phyloP scores from a whole-genome alignment of 1,139 yeast genomes.

The Candida glucosophila region DNA sequence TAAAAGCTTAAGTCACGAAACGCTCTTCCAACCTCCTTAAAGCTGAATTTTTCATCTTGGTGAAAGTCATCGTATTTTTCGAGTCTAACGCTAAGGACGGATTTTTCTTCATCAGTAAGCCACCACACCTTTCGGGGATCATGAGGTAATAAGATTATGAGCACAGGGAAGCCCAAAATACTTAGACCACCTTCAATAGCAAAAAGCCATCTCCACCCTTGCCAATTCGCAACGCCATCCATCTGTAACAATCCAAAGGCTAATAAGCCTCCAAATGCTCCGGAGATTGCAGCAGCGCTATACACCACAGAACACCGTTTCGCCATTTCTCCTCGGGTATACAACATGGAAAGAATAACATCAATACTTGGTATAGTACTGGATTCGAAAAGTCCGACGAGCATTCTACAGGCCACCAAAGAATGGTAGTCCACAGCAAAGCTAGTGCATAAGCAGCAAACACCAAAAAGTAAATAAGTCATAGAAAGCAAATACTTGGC shows the following conservation, averaged over 20 bases:
- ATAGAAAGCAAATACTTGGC: constrained; percentile 12
- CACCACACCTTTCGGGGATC: constrained; percentile 3
- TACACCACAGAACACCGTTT: constrained; percentile 33
- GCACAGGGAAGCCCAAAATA: constrained; percentile 6
- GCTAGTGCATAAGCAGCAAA: constrained; percentile 2
- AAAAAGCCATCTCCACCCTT: constrained; percentile 26
- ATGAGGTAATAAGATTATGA: constrained; percentile 3
- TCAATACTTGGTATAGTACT: constrained; percentile 26
- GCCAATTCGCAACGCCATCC: constrained; percentile 13
- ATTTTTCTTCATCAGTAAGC: constrained; percentile 10
- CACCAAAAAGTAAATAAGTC: constrained; percentile 8
- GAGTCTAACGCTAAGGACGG: constrained; percentile 16
- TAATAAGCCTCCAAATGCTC: constrained; percentile 34
- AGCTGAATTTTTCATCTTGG: constrained; percentile 22
- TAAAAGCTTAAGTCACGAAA: constrained; percentile 30
- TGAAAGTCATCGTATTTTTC: constrained; percentile 15
- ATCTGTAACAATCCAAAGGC: constrained; percentile 26
- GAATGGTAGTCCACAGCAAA: constrained; percentile 10
- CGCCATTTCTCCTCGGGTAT: constrained; percentile 32
- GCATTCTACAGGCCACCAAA: constrained; percentile 10
- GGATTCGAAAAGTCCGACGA: constrained; percentile 15
- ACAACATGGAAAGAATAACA: constrained; percentile 27
- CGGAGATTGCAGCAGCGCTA: constrained; percentile 32
- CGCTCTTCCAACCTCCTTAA: constrained; percentile 32
- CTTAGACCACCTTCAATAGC: constrained; percentile 22